phyloP scores from a whole-genome alignment of 108 stramenopile genomes.

The Cyclotella atomus region DNA sequence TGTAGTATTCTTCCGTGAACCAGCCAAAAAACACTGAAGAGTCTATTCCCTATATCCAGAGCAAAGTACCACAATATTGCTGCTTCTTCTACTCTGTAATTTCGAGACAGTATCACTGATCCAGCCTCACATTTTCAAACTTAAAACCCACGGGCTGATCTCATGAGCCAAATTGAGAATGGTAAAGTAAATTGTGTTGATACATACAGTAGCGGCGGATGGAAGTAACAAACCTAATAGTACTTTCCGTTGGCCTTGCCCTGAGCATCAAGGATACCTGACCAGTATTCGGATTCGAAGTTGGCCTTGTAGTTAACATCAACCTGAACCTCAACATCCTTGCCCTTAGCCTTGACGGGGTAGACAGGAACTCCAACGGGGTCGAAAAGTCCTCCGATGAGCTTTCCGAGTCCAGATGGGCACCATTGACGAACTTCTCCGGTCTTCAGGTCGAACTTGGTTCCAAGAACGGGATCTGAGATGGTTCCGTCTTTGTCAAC shows the following conservation, averaged over 20 bases:
- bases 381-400: conserved; percentile 94
- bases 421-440: conserved; percentile 93
- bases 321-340: conserved; percentile 91
- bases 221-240: conserved; percentile 75
- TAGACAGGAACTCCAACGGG: conserved; percentile 92
- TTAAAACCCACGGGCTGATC: not conserved
- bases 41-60: conserved; percentile 15
- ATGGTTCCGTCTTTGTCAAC: conserved; percentile 83
- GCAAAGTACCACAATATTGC: not conserved
- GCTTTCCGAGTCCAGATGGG: conserved; percentile 90
- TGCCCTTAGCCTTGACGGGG: conserved; percentile 90
- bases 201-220: not conserved
- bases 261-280: conserved; percentile 97
- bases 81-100: not conserved
- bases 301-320: conserved; percentile 98
- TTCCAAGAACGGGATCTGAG: conserved; percentile 93
- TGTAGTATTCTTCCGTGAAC: conserved; percentile 9
- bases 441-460: conserved; percentile 94
- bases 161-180: not conserved
- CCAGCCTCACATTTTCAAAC: conserved; percentile 5
- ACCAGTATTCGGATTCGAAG: conserved; percentile 98
- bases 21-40: conserved; percentile 12
- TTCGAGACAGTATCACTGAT: not conserved
- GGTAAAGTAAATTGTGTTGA: conserved; percentile 4
- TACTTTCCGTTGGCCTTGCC: conserved; percentile 98